phyloP scores from a whole-genome alignment of 2,329 filamentous ascomycete genomes.

The Pseudocercospora pini-densiflorae region DNA sequence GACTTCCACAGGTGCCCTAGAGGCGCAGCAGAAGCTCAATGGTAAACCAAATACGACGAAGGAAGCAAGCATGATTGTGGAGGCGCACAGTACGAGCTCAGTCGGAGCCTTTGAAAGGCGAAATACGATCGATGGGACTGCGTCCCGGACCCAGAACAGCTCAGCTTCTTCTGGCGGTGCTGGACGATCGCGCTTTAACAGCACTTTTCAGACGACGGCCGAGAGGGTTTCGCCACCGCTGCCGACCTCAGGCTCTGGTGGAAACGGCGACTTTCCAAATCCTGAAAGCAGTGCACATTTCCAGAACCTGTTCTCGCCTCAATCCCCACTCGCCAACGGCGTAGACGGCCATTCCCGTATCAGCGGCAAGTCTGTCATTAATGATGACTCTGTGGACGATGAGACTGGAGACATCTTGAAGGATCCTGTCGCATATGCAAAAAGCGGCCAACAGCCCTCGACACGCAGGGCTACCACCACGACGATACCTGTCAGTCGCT shows the following conservation, averaged over 20 bases:
- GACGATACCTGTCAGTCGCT: constrained; percentile 70
- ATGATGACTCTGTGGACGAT: constrained; percentile 70
- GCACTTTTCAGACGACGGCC: constrained; percentile 60
- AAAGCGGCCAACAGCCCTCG: constrained; percentile 61
- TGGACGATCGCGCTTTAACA: constrained; percentile 61
- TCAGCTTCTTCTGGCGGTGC: constrained; percentile 50
- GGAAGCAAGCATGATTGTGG: constrained; percentile 62
- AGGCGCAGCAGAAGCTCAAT: constrained; percentile 63
- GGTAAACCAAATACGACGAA: constrained; percentile 66
- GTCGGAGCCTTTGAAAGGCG: constrained; percentile 41
- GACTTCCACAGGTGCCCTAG: constrained; percentile 60
- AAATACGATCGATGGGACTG: constrained; percentile 59
- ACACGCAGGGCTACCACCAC: constrained; percentile 70
- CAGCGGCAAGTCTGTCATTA: constrained; percentile 74
- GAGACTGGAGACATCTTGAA: constrained; percentile 74
- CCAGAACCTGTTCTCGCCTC: constrained; percentile 71
- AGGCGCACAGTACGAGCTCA: constrained; percentile 53
- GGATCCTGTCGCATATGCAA: constrained; percentile 73
- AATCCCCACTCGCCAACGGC: constrained; percentile 73
- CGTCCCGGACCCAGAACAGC: constrained; percentile 49
- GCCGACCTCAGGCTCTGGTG: constrained; percentile 51
- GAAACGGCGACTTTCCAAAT: constrained; percentile 63
- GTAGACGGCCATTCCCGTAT: constrained; percentile 65
- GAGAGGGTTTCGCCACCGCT: constrained; percentile 66
- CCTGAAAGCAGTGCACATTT: constrained; percentile 60